Evolutionary conservation across 139 green algal genomes (phyloP), one percentile per base, ranked within the genome.

Genomic region (Tetradesmus lagerheimii): DNA sequence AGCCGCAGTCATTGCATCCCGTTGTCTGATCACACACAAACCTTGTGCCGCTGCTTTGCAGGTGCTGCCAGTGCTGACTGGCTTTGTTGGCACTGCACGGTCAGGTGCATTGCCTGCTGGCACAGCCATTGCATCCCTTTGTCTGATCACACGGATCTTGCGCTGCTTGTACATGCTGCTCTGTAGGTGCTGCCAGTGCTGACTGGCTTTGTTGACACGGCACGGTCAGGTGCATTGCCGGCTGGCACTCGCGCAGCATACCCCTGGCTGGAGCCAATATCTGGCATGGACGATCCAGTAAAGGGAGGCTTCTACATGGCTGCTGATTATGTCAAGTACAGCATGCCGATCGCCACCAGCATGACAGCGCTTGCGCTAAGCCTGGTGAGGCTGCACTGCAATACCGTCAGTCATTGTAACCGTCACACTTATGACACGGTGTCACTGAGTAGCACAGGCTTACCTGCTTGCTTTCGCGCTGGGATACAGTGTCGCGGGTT

Each of bases 241-340:
- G 14, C 29, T 5, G 31, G 18, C 18, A 71, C 81, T 4, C 4
- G 3, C 6, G 29, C 84, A 41, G 84, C 84, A 23, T 80, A 64
- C 66, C 64, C 66, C 66, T 82, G 64, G 38, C 37, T 88, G 83
- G 35, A 80, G 34, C 15, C 23, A 6, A 27, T 34, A 3, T 84
- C 78, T 27, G 81, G 27, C 43, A 15, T 74, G 29, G 29, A 18
- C 47, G 45, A 74, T 38, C 81, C 47, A 74, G 43, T 74, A n/a
- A 20, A 50, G 16, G 78, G 78, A 9, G 78, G 78, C 39, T 84
- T 62, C 27, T 84, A 84, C 78, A 84, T 84, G 78, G 78, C 78
- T 18, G 34, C 41, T 16, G 41, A 85, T 37, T 89, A 85, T 29
- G 81, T 91, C 25, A 91, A 91, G 88, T 89, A 78, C 45, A 50